Evolutionary conservation across 805 yeast species (phyloP), one percentile per base, ranked within the genome.

Genomic region (Zygotorulaspora florentina): DNA sequence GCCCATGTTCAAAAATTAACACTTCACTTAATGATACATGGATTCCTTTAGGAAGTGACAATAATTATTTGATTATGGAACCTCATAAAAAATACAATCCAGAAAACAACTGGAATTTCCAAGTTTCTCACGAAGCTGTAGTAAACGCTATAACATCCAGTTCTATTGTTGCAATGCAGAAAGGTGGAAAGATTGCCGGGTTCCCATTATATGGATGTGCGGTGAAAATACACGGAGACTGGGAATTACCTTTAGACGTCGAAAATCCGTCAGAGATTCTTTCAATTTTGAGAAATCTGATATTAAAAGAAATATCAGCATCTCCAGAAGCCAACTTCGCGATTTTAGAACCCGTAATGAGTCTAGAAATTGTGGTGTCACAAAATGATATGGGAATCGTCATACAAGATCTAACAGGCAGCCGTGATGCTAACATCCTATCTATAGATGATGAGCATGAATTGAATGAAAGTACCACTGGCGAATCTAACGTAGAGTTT

Each of bases 311-410:
- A 0, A 47, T 81, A 6, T 53, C 52, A 3, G 51, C 55, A 6
- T 40, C 48, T 1, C 12, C 42, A 3, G 43, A 61, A 2, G 46
- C 43, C 0, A 53, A 64, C 1, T 79, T 77, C 59, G 74, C 82
- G 1, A 64, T 90, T 1, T 70, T 91, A 64, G 98, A 93, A 65
- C 99, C 99, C 0, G 73, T 85, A 25, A 91, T 93, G 97, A 72
- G 76, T 29, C 82, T 89, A 3, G 72, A 72, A 7, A 80, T 93
- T 1, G 76, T 73, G 42, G 83, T 83, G 2, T 74, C 75, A 43
- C 84, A 88, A 26, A 83, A 77, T 45, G 86, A 84, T 47, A 66
- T 91, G 53, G 98, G 98, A 16, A 74, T 73, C 29, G 93, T 93
- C 1, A 76, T 87, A 33, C 95, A 87, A 55, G 99, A 93, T 61